Evolutionary conservation across 805 yeast genomes (phyloP).

Genomic region (Candida morakotiae): DNA sequence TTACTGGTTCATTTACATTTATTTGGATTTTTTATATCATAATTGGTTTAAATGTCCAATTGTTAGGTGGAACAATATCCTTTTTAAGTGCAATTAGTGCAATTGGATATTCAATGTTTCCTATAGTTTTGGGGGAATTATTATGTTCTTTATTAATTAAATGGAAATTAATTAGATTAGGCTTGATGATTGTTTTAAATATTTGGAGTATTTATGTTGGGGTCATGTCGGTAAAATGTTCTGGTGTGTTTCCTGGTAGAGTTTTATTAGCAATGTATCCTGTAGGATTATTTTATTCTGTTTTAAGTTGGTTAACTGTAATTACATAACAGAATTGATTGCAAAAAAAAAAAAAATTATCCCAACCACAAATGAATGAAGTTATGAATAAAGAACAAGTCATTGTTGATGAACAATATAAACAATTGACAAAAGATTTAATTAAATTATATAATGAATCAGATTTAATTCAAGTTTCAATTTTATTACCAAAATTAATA

Average conservation of each 20-base stretch:
- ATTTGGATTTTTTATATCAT: slow-evolving; percentile 61
- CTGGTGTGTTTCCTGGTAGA: slow-evolving; percentile 63
- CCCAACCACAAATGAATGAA: not conserved
- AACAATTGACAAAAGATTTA: not conserved
- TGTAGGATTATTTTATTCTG: slow-evolving; percentile 57
- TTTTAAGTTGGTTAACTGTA: slow-evolving; percentile 64
- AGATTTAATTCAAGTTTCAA: slow-evolving; percentile 1
- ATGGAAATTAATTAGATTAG: slow-evolving; percentile 46
- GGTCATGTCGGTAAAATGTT: slow-evolving; percentile 54
- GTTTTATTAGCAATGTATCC: slow-evolving; percentile 64
- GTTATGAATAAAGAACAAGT: too few relatives aligned
- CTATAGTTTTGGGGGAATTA: slow-evolving; percentile 52
- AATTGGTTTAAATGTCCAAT: slow-evolving; percentile 62
- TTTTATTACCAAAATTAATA: slow-evolving; percentile 2
- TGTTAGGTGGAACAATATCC: slow-evolving; percentile 58
- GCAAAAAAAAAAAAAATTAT: not conserved
- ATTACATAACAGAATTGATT: too few relatives aligned
- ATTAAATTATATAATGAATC: not conserved
- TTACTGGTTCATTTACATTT: slow-evolving; percentile 60
- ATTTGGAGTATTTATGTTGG: slow-evolving; percentile 67
- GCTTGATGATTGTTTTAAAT: slow-evolving; percentile 42
- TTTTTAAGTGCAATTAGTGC: slow-evolving; percentile 67
- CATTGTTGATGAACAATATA: not conserved
- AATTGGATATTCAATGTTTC: slow-evolving; percentile 67
- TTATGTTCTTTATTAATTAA: slow-evolving; percentile 44